These are phyloP conservation scores for Leonotis leonurus DNA, from an alignment of 257 asterid species.

Conservation along the genomic window DNA sequence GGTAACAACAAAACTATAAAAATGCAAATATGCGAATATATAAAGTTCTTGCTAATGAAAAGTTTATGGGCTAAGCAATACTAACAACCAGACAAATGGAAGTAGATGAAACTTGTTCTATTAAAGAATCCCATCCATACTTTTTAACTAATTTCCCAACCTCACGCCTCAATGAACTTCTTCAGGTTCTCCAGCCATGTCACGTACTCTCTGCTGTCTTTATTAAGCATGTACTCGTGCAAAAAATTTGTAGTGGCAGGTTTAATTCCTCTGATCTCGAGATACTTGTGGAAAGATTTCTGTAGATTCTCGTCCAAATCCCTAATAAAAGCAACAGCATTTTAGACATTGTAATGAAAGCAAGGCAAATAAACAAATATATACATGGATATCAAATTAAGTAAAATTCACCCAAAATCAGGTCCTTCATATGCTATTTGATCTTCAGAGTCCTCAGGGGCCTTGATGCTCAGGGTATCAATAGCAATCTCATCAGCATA, in stretches of 20 bases:
- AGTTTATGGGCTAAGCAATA: not conserved
- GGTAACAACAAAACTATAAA: not conserved
- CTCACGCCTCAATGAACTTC: constrained; percentile 55
- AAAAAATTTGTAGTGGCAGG: constrained; percentile 75
- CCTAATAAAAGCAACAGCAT: constrained; percentile 27
- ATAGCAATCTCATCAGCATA: constrained; percentile 62
- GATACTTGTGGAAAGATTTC: constrained; percentile 89
- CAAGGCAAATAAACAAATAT: not conserved
- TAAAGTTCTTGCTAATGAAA: constrained; percentile 3
- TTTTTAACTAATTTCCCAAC: not conserved
- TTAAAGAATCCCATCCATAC: not conserved
- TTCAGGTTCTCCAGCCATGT: constrained; percentile 70
- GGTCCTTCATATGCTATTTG: constrained; percentile 88
- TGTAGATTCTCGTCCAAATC: constrained; percentile 94
- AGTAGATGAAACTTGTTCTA: not conserved
- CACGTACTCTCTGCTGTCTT: constrained; percentile 61
- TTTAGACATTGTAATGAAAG: not conserved
- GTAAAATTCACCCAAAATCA: constrained; percentile 54
- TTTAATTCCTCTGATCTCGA: constrained; percentile 77
- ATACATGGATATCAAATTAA: not conserved
- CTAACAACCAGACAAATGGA: not conserved
- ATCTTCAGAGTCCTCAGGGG: constrained; percentile 47
- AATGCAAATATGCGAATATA: not conserved
- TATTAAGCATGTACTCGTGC: constrained; percentile 75
- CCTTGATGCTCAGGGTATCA: constrained; percentile 54